Conservation (phyloP, 345 rosid genomes). For the Excoecaria cochinchinensis region DNA sequence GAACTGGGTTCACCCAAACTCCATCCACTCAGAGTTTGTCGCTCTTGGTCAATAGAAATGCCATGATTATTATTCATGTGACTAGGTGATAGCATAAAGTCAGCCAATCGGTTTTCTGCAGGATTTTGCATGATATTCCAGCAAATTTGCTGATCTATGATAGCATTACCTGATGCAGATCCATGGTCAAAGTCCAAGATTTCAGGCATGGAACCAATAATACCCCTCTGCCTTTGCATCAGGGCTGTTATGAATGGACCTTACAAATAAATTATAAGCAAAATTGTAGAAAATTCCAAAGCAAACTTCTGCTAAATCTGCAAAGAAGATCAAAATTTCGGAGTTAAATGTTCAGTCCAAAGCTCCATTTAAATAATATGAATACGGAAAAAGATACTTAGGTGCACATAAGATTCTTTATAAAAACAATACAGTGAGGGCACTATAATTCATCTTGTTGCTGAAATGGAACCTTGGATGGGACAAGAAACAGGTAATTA, state of each 20-base stretch:
- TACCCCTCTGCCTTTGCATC: constrained; percentile 89
- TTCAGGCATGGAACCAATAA: constrained; percentile 71
- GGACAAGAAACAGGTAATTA: neutral
- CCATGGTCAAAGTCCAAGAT: constrained; percentile 73
- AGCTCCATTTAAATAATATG: neutral
- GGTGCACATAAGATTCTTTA: neutral
- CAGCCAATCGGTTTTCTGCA: constrained; percentile 43
- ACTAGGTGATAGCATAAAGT: constrained; percentile 49
- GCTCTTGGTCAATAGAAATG: constrained; percentile 54
- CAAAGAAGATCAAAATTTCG: constrained; percentile 4
- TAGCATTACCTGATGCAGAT: constrained; percentile 60
- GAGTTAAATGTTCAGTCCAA: neutral
- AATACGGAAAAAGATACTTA: neutral
- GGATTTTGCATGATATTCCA: constrained; percentile 61
- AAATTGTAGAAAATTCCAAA: constrained; percentile 28
- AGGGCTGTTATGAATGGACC: constrained; percentile 32
- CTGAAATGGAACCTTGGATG: neutral
- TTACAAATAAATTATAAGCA: constrained; percentile 5
- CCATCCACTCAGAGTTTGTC: constrained; percentile 46
- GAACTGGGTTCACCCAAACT: constrained; percentile 54
- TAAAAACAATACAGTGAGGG: neutral
- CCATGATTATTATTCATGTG: constrained; percentile 33
- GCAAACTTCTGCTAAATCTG: constrained; percentile 7
- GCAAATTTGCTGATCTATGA: constrained; percentile 57
- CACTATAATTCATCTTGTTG: neutral